These are phyloP conservation scores for Hsuehochloa calcarea DNA, from an alignment of 176 grass and related monocot genomes.

Conservation along the genomic window DNA sequence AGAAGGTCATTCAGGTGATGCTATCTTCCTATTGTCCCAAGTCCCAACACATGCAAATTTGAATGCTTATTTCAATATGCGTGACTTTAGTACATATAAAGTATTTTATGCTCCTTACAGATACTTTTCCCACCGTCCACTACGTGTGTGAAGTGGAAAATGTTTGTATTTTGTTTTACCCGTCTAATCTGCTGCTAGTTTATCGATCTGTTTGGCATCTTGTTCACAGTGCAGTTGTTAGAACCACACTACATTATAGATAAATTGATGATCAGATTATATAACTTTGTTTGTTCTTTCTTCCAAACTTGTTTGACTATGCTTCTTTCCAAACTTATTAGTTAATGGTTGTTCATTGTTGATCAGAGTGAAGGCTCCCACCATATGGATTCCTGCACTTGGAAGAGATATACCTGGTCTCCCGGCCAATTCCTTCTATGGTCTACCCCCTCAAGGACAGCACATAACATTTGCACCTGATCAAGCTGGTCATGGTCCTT, in stretches of 20 bases:
- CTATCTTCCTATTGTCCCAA: too few relatives aligned
- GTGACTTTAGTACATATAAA: too few relatives aligned
- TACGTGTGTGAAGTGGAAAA: too few relatives aligned
- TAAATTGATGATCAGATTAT: neutral
- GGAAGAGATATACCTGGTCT: constrained; percentile 64
- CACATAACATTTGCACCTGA: constrained; percentile 64
- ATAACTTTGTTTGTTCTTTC: neutral
- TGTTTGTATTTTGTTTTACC: neutral
- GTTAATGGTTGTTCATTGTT: constrained; percentile 19
- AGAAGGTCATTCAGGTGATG: too few relatives aligned
- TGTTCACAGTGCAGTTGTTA: too few relatives aligned
- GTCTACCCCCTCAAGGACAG: constrained; percentile 57
- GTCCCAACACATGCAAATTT: too few relatives aligned
- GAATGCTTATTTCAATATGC: too few relatives aligned
- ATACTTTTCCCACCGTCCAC: too few relatives aligned
- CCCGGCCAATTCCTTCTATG: constrained; percentile 65
- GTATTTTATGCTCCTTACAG: too few relatives aligned
- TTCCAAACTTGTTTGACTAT: neutral
- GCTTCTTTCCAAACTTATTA: neutral
- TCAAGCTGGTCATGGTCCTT: constrained; percentile 52
- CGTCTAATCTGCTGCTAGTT: neutral
- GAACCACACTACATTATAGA: too few relatives aligned
- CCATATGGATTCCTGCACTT: constrained; percentile 63
- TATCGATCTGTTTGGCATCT: neutral
- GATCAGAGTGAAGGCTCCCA: constrained; percentile 61